phyloP scores from a whole-genome alignment of 108 stramenopile genomes.

The Pinguiococcus pyrenoidosus region DNA sequence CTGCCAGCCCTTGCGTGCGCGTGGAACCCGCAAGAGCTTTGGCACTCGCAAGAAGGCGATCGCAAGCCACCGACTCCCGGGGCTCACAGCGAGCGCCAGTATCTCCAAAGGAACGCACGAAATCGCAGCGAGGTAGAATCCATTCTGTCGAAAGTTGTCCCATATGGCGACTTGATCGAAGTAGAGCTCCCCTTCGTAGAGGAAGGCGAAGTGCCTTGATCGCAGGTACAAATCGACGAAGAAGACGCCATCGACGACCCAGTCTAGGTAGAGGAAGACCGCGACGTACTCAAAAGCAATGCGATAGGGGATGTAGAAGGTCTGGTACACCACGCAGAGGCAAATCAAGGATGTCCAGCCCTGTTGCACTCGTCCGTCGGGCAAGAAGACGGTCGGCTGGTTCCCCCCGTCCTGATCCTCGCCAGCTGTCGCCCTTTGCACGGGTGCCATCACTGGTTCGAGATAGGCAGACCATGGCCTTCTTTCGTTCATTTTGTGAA shows the following conservation, averaged over 20 bases:
- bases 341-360: conserved; percentile 29
- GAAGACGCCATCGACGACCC: conserved; percentile 28
- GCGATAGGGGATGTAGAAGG: conserved; percentile 31
- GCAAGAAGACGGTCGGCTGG: too few relatives aligned
- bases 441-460: too few relatives aligned
- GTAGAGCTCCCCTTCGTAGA: conserved; percentile 35
- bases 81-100: too few relatives aligned
- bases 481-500: too few relatives aligned
- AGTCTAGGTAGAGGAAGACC: conserved; percentile 18
- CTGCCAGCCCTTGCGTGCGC: conserved; percentile 6
- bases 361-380: conserved; percentile 14
- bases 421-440: too few relatives aligned
- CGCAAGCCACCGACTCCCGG: too few relatives aligned
- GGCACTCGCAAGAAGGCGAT: conserved; percentile 26
- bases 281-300: conserved; percentile 16
- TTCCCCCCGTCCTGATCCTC: conserved; percentile 5
- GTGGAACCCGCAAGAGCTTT: conserved; percentile 27
- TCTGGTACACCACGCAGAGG: conserved; percentile 27
- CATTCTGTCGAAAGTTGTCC: conserved; percentile 6
- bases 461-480: too few relatives aligned
- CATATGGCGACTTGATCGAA: conserved; percentile 18
- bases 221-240: conserved; percentile 31
- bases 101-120: conserved; percentile 1
- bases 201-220: conserved; percentile 15
- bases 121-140: neutral